Conservation (phyloP, 805 yeast species). For the Schwanniomyces vanrijiae region DNA sequence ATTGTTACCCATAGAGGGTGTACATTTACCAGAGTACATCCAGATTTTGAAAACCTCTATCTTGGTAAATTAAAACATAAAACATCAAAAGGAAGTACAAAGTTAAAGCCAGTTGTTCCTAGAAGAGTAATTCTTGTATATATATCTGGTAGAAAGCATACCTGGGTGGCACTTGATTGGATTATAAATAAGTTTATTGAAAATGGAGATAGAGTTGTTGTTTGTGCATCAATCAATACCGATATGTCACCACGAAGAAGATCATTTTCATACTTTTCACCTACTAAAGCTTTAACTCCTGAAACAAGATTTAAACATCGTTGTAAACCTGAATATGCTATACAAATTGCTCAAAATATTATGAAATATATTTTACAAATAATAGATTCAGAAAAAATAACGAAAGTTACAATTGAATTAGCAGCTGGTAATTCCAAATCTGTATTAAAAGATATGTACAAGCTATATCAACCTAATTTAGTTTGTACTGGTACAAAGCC, state of each 20-base stretch:
- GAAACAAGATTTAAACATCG: slow-evolving; percentile 35
- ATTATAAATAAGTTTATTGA: slow-evolving; percentile 52
- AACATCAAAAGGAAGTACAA: slow-evolving; percentile 6
- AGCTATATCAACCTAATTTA: slow-evolving; percentile 60
- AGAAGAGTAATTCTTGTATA: slow-evolving; percentile 61
- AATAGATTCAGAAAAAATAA: slow-evolving; percentile 43
- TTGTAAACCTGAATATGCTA: slow-evolving; percentile 48
- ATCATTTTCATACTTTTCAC: slow-evolving; percentile 11
- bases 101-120: slow-evolving; percentile 42
- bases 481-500: slow-evolving; percentile 59
- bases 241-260: slow-evolving; percentile 5
- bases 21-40: slow-evolving; percentile 48
- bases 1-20: slow-evolving; percentile 41
- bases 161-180: slow-evolving; percentile 85
- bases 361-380: slow-evolving; percentile 53
- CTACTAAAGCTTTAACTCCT: slow-evolving; percentile 22
- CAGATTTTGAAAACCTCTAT: slow-evolving; percentile 48
- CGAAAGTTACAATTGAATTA: slow-evolving; percentile 59
- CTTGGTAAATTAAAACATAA: slow-evolving; percentile 30
- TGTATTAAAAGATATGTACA: slow-evolving; percentile 58
- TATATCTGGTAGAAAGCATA: slow-evolving; percentile 68
- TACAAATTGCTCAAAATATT: slow-evolving; percentile 45
- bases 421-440: slow-evolving; percentile 58
- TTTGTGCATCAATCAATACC: slow-evolving; percentile 52
- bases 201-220: slow-evolving; percentile 66